Evolutionary conservation across 257 asterid genomes (phyloP).

Genomic region (Solanum chilense): DNA sequence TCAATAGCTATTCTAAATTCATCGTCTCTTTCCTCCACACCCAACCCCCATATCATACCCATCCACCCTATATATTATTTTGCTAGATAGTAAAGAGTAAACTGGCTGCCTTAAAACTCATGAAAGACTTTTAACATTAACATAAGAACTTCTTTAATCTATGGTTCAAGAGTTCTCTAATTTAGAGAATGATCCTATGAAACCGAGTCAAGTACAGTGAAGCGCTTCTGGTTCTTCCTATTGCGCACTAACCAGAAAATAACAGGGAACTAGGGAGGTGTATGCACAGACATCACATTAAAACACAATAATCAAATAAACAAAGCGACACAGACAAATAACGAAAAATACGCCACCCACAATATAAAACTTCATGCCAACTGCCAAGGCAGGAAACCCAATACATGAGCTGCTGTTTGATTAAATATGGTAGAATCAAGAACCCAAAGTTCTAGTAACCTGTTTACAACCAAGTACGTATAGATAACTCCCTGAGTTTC

Average conservation of each 20-base stretch:
- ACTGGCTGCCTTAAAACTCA: background rate
- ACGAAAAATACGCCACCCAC: no score
- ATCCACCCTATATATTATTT: background rate
- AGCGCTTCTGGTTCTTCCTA: background rate
- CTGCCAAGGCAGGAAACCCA: background rate
- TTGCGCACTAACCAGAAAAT: background rate
- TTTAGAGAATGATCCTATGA: background rate
- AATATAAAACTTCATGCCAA: background rate
- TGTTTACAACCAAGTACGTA: background rate
- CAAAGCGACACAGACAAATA: background rate
- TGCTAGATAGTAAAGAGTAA: background rate
- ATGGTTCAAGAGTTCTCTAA: background rate
- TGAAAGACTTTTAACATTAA: background rate
- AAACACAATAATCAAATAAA: background rate
- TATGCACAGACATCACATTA: background rate
- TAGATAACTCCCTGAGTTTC: background rate
- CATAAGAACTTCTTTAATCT: background rate
- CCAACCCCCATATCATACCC: no score
- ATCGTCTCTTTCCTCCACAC: background rate
- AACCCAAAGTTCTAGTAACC: background rate
- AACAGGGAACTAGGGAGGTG: background rate
- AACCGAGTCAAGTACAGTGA: background rate
- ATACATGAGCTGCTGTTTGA: background rate
- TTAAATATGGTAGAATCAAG: background rate
- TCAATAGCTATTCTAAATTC: background rate